Base-by-base conservation (phyloP, 805 yeast species). In the Blastobotrys americana region DNA sequence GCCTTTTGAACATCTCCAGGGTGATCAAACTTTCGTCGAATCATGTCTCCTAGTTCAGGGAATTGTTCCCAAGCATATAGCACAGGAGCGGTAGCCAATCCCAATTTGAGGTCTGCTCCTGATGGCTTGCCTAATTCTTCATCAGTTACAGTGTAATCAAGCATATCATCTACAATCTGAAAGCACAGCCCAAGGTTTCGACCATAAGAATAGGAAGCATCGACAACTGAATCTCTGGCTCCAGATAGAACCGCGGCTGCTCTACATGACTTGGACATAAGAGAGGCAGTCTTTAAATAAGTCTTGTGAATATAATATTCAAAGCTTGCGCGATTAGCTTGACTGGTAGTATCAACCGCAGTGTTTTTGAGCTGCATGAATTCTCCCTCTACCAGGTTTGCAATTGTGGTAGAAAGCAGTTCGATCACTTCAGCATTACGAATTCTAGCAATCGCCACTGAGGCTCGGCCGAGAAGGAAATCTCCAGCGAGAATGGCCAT, bases 401-500 rank as follows among this genome's bases (percentile, higher is more conserved):
- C 98, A 60, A 93, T 93, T 25, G 96, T 84, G 10, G 96, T 90
- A 2, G 97, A 88, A 69, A 93, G 78, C 49, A 93, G 72, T 68
- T 93, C 98, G 47, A 88, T 89, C 38, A 93, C 98, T 68, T 93
- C 97, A n/a, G 96, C 90, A 63, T 93, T 90, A 59, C 97, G 73
- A 41, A 93, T 68, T 49, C 98, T 71, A 9, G 97, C 94, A 52
- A 93, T 81, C 2, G 96, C 89, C 6, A 93, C 97, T 0, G 97
- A 89, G 0, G 98, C 97, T 56, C 98, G 75, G 15, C 96, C 98
- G 39, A 93, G 74, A 46, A 93, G 65, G 66, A 93, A 93, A 67
- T 93, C 98, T 37, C 98, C 98, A 0, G 97, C 97, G 45, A 93
- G 71, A 34, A 93, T 88, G 5, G 98, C 95, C 97, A 93, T 89